Evolutionary conservation across 129 eudicot species (phyloP).

Genomic region (Dittrichia graveolens): DNA sequence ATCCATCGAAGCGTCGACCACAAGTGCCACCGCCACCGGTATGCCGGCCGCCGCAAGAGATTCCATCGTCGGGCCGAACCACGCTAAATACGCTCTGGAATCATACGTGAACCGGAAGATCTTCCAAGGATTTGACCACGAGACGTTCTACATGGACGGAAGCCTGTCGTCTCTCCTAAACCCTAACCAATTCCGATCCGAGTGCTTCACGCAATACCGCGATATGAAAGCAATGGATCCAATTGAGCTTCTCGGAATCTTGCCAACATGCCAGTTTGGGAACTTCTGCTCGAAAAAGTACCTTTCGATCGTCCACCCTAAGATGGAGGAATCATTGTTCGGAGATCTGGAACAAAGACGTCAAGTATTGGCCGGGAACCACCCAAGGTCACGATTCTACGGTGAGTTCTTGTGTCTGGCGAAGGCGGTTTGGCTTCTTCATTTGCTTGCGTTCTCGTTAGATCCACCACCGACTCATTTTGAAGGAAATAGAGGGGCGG

Average conservation of each 20-base stretch:
- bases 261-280: constrained; percentile 84
- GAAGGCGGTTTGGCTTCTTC: constrained; percentile 91
- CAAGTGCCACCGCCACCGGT: constrained; percentile 23
- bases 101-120: constrained; percentile 82
- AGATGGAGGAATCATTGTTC: constrained; percentile 96
- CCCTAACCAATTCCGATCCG: constrained; percentile 82
- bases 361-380: constrained; percentile 80
- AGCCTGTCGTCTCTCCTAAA: constrained; percentile 83
- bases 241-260: constrained; percentile 80
- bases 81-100: constrained; percentile 90
- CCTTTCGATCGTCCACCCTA: constrained; percentile 85
- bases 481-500: constrained; percentile 90
- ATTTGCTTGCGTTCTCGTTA: constrained; percentile 82
- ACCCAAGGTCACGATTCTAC: constrained; percentile 84
- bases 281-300: constrained; percentile 84
- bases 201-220: constrained; percentile 84
- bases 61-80: constrained; percentile 65
- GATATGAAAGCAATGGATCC: constrained; percentile 99
- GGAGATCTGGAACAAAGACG: constrained; percentile 88
- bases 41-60: constrained; percentile 37
- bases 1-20: constrained; percentile 72
- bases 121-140: constrained; percentile 97
- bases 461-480: constrained; percentile 92
- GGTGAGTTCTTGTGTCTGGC: constrained; percentile 78
- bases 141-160: constrained; percentile 98